Evolutionary conservation across 257 asterid species (phyloP).

Genomic region (Penstemon newberryi): DNA sequence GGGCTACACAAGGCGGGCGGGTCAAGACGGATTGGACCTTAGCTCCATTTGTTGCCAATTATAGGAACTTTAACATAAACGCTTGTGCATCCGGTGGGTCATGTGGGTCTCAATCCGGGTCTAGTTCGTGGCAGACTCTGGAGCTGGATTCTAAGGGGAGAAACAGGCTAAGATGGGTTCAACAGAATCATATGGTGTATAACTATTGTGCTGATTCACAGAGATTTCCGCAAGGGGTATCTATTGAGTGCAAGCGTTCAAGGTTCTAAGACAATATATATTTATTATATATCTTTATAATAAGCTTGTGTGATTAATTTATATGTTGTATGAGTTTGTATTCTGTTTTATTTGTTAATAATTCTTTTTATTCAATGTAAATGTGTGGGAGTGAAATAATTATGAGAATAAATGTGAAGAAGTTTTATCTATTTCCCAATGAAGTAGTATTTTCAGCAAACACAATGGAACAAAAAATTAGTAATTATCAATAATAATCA

Average conservation of each 20-base stretch:
- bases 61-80: slow-evolving; percentile 42
- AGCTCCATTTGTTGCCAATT: slow-evolving; percentile 51
- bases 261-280: slow-evolving; percentile 19
- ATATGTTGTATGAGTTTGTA: neutral
- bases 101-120: neutral
- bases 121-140: slow-evolving; percentile 34
- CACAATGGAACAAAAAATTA: no score
- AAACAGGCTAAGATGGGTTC: slow-evolving; percentile 53
- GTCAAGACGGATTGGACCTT: slow-evolving; percentile 54
- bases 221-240: slow-evolving; percentile 45
- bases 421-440: no score
- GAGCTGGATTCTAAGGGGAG: slow-evolving; percentile 40
- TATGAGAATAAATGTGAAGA: neutral
- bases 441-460: no score
- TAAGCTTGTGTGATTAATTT: neutral
- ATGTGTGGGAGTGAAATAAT: slow-evolving; percentile 1
- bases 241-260: slow-evolving; percentile 23
- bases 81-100: slow-evolving; percentile 33
- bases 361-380: slow-evolving; percentile 13
- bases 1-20: slow-evolving; percentile 61
- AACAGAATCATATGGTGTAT: slow-evolving; percentile 42
- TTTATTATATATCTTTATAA: neutral
- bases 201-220: slow-evolving; percentile 48
- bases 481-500: no score
- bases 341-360: neutral